Conservation (phyloP, 129 eudicot genomes). For the Chrysanthemum makinoi region DNA sequence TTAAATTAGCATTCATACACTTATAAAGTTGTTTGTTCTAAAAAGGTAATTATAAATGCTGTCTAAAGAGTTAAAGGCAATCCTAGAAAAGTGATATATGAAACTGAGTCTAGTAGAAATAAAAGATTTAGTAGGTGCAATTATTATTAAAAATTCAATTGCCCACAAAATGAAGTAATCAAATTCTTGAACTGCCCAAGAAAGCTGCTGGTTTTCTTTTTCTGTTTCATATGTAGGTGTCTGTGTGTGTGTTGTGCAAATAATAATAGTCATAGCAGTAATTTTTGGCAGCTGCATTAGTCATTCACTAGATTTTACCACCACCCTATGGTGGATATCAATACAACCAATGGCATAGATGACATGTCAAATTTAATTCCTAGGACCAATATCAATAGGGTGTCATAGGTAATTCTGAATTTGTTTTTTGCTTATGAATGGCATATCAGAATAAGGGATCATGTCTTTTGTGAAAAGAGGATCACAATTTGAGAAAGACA, state of each 20-base stretch:
- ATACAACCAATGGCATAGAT: constrained; percentile 5
- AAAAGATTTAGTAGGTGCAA: constrained; percentile 21
- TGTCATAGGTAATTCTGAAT: background rate
- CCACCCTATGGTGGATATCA: constrained; percentile 13
- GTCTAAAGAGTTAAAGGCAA: constrained; percentile 22
- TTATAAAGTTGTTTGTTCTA: constrained; percentile 4
- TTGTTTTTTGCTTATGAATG: background rate
- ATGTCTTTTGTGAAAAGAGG: too few species aligned
- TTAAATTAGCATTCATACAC: background rate
- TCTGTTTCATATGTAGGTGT: constrained; percentile 24
- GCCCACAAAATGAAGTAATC: constrained; percentile 35
- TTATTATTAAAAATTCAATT: constrained; percentile 17
- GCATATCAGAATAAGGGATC: too few species aligned
- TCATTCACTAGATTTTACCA: constrained; percentile 24
- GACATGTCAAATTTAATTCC: constrained; percentile 11
- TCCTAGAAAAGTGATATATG: constrained; percentile 7
- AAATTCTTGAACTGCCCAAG: constrained; percentile 43
- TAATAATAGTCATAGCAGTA: constrained; percentile 16
- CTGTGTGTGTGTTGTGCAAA: constrained; percentile 6
- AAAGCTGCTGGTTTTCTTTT: constrained; percentile 25
- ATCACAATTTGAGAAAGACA: too few species aligned
- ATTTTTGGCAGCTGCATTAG: constrained; percentile 18
- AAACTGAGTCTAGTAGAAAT: constrained; percentile 18
- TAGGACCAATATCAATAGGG: constrained; percentile 10
- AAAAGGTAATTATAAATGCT: constrained; percentile 7